Evolutionary conservation across 371 early-diverging fungal species (phyloP).

Genomic region (Mucor saturninus): DNA sequence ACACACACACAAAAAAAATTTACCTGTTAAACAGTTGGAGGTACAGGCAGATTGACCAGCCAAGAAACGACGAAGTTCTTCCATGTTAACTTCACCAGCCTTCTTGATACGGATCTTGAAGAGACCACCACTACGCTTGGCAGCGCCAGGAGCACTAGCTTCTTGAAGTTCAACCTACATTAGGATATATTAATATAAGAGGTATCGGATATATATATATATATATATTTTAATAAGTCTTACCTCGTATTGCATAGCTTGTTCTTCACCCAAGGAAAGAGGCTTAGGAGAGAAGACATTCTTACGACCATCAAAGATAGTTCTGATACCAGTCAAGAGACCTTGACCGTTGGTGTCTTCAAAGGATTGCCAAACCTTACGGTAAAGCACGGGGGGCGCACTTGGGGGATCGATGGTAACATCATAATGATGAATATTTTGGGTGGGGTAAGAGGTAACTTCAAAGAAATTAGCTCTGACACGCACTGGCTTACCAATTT

Average conservation of each 20-base stretch:
- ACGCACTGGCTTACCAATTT: slow-evolving; percentile 32
- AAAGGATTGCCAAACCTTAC: slow-evolving; percentile 54
- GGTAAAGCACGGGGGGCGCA: slow-evolving; percentile 46
- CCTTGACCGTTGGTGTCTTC: slow-evolving; percentile 38
- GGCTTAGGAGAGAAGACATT: slow-evolving; percentile 51
- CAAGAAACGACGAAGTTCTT: slow-evolving; percentile 59
- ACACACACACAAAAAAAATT: not conserved
- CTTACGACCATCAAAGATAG: slow-evolving; percentile 61
- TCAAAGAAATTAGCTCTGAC: slow-evolving; percentile 54
- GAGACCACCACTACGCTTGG: slow-evolving; percentile 33
- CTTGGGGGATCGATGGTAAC: slow-evolving; percentile 45
- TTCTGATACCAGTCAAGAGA: slow-evolving; percentile 37
- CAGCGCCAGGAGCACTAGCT: slow-evolving; percentile 12
- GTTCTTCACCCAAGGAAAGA: slow-evolving; percentile 46
- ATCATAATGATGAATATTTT: slow-evolving; percentile 52
- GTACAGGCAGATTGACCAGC: slow-evolving; percentile 46
- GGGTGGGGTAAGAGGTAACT: slow-evolving; percentile 43
- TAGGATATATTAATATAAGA: not conserved
- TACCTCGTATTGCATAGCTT: slow-evolving; percentile 52
- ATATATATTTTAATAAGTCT: not conserved
- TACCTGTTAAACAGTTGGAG: slow-evolving; percentile 55
- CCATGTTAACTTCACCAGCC: slow-evolving; percentile 63
- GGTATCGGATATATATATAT: not conserved
- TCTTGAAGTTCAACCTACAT: slow-evolving; percentile 46
- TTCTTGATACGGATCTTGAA: slow-evolving; percentile 66